Base-by-base conservation (phyloP, 345 rosid genomes). In the Dovyalis caffra region DNA sequence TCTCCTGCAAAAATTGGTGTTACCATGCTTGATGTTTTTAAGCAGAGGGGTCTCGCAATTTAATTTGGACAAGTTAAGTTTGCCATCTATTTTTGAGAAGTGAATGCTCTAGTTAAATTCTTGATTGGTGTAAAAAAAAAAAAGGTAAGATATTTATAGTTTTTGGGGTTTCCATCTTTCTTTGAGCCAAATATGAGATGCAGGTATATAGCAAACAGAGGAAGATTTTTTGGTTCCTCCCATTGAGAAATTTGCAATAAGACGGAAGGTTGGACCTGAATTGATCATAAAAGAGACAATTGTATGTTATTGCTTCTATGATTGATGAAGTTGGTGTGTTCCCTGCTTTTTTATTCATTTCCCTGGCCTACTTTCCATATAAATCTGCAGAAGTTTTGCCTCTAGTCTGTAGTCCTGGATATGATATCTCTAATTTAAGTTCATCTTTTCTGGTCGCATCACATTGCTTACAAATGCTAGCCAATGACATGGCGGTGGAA, bases 1-100 rank as follows among this genome's bases (percentile, higher is more conserved):
- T 95, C 99, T 53, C 98, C 97, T 0, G 99, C 99, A 7, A 95
- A 91, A 83, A 90, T 93, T 16, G 98, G 98, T 70, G 68, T 83
- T 0, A 93, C 95, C 1, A 95, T 93, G 91, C 83, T 85, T 38
- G 93, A 89, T 31, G 84, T 88, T 51, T 95, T 95, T 84, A 89
- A 93, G 79, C 86, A 86, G 74, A 88, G 96, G 69, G 93, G 97
- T 67, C 92, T 95, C 3, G 67, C 29, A 4, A 65, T 47, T 71
- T 77, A 71, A 40, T 49, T 23, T 8, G 21, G 56, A 21, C 56
- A 49, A 49, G 56, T 20, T 20, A 49, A 49, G 56, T 49, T 49
- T 49, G 56, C 5, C 2, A 9, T 49, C 56, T 1, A 0, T 6
- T 49, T 21, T 49, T 49, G 15, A 47, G 56, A 18, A 47, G 56